phyloP scores from a whole-genome alignment of 2,329 filamentous ascomycete genomes.

The Alternaria tenuissima region DNA sequence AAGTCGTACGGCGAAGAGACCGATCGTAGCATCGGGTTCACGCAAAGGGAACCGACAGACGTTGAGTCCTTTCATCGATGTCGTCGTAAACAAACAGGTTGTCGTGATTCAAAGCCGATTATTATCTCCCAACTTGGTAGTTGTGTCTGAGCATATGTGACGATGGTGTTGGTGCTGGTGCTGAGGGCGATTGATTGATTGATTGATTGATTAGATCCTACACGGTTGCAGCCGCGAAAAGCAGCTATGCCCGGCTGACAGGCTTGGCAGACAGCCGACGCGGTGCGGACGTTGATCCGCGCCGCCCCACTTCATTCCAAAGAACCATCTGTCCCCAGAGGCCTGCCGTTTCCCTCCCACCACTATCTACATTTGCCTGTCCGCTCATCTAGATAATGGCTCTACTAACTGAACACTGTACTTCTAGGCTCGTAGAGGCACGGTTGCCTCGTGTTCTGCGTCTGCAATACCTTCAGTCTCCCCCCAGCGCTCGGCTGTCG shows the following conservation, averaged over 20 bases:
- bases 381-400: no score
- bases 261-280: conserved; percentile 21
- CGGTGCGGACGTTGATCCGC: conserved; percentile 20
- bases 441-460: no score
- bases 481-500: no score
- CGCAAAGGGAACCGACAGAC: neutral
- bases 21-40: neutral
- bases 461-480: no score
- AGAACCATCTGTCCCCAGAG: conserved; percentile 15
- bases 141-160: neutral
- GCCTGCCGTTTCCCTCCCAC: no score
- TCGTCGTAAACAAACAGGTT: neutral
- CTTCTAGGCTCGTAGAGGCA: no score
- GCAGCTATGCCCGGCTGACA: conserved; percentile 19
- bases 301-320: conserved; percentile 16
- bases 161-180: neutral
- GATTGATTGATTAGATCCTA: conserved; percentile 10
- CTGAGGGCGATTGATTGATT: no score
- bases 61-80: neutral
- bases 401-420: no score
- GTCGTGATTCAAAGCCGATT: neutral
- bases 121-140: neutral
- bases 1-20: no score
- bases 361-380: no score
- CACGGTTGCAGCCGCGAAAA: conserved; percentile 19